Evolutionary conservation across 164 flowering plant species (phyloP).

Genomic region (Hamamelis virginiana): DNA sequence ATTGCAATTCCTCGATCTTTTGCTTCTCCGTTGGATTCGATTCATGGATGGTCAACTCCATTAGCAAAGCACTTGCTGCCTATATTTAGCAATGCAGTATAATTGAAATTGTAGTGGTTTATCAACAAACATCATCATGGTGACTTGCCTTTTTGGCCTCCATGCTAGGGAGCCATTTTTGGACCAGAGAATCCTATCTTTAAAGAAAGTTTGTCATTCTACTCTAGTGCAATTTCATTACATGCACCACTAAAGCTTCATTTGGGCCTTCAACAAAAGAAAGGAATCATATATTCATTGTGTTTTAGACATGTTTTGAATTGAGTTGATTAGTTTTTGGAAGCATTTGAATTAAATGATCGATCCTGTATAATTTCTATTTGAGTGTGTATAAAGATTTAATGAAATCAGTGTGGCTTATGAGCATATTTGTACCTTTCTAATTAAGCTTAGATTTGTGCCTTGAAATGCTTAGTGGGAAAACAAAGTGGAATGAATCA

Average conservation of each 20-base stretch:
- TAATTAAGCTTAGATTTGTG: too few species aligned
- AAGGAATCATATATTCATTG: too few species aligned
- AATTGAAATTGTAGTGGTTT: slow-evolving; percentile 8
- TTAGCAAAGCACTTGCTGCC: slow-evolving; percentile 10
- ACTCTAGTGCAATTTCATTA: background rate
- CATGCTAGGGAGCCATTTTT: slow-evolving; percentile 12
- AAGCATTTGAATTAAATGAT: too few species aligned
- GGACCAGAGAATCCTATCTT: slow-evolving; percentile 17
- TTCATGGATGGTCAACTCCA: slow-evolving; percentile 20
- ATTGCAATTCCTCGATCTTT: slow-evolving; percentile 11
- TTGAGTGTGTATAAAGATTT: too few species aligned
- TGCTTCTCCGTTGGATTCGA: background rate
- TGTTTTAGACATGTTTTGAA: too few species aligned
- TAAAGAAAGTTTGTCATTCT: background rate
- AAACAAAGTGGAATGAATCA: too few species aligned
- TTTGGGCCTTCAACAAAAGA: background rate
- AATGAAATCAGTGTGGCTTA: too few species aligned
- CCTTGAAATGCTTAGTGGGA: too few species aligned
- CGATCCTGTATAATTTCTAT: too few species aligned
- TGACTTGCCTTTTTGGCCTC: slow-evolving; percentile 30
- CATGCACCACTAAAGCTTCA: background rate
- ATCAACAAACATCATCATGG: slow-evolving; percentile 29
- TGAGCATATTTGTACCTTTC: too few species aligned
- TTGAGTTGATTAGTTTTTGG: too few species aligned
- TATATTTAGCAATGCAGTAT: slow-evolving; percentile 2